Evolutionary conservation across 306 rosid species (phyloP).

Genomic region (Dicorynia guianensis): DNA sequence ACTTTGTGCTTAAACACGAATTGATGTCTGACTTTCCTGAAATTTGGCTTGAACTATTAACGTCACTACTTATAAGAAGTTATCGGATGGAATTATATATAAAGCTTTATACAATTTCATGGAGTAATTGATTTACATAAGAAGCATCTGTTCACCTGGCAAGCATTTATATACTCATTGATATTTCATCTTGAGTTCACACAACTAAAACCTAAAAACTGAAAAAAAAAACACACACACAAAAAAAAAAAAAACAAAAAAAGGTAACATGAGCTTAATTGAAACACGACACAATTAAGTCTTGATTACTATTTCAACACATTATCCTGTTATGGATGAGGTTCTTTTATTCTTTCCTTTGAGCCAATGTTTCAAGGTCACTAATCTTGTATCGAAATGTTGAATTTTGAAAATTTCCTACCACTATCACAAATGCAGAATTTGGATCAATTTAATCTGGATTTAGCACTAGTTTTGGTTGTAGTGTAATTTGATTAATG

Average conservation of each 20-base stretch:
- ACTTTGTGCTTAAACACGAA: not conserved
- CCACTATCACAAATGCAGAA: conserved; percentile 5
- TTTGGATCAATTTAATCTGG: not conserved
- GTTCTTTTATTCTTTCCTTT: conserved; percentile 4
- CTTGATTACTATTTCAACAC: not conserved
- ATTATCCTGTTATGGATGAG: conserved; percentile 14
- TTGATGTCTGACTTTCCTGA: not conserved
- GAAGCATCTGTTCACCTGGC: not conserved
- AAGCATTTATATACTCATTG: conserved; percentile 1
- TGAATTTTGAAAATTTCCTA: conserved; percentile 8
- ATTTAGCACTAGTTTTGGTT: conserved; percentile 20
- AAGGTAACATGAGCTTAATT: not conserved
- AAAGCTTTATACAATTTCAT: not conserved
- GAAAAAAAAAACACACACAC: no score
- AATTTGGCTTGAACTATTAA: no score
- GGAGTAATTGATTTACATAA: not conserved
- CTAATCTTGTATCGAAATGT: not conserved
- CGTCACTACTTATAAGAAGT: conserved; percentile 10
- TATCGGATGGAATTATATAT: conserved; percentile 4
- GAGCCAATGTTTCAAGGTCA: conserved; percentile 1
- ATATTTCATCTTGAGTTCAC: not conserved
- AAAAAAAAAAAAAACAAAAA: not conserved
- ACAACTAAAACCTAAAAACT: not conserved
- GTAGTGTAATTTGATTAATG: conserved; percentile 15
- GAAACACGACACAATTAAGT: not conserved